Conservation (phyloP, 371 early-diverging fungal species). For the Parasitella parasitica region DNA sequence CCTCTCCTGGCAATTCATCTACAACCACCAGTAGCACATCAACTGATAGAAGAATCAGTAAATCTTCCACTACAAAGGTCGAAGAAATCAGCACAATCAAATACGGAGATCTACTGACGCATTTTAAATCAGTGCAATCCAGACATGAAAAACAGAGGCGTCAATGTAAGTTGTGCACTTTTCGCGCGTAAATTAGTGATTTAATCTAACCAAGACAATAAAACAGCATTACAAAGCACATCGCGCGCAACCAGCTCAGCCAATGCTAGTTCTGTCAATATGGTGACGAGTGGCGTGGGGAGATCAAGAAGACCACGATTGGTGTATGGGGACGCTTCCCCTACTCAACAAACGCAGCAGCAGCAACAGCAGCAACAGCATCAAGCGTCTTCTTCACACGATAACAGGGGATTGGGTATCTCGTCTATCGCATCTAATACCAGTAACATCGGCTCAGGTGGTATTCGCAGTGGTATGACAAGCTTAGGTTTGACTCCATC, state of each 20-base stretch:
- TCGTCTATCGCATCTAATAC: not conserved
- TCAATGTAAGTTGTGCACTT: constrained; percentile 26
- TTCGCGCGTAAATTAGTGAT: no score
- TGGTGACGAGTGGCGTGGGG: not conserved
- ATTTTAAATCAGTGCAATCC: constrained; percentile 60
- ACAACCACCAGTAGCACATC: not conserved
- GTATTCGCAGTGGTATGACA: constrained; percentile 26
- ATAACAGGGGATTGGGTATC: constrained; percentile 18
- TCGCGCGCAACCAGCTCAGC: constrained; percentile 6
- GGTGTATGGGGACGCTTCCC: constrained; percentile 3
- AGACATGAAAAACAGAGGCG: constrained; percentile 58
- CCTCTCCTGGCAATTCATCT: constrained; percentile 21
- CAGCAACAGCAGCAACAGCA: not conserved
- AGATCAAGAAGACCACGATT: constrained; percentile 18
- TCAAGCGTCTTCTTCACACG: not conserved
- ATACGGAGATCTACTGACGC: constrained; percentile 56
- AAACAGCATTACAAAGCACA: constrained; percentile 20
- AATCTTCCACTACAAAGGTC: constrained; percentile 6
- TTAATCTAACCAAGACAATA: not conserved
- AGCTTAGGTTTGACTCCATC: constrained; percentile 15
- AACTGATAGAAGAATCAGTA: constrained; percentile 12
- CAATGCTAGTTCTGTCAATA: not conserved
- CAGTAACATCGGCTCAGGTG: not conserved
- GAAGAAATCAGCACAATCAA: constrained; percentile 34
- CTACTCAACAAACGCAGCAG: not conserved